Conservation (phyloP, 2,329 filamentous ascomycete species). For the Pseudofabraea citricarpa region DNA sequence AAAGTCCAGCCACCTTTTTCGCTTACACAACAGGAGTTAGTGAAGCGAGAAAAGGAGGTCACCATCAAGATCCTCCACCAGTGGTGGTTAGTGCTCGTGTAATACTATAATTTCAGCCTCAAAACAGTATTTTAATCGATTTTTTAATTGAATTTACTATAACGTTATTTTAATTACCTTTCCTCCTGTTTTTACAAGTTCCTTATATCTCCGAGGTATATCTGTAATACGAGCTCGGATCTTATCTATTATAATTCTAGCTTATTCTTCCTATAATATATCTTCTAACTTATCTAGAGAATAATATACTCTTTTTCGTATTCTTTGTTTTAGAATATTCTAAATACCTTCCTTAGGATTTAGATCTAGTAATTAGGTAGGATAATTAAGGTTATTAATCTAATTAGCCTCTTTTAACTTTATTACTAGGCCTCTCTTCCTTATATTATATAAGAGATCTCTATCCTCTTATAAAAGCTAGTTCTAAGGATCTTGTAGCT, state of each 20-base stretch:
- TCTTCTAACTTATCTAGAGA: slow-evolving; percentile 10
- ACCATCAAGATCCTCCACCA: too few species aligned
- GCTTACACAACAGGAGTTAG: too few species aligned
- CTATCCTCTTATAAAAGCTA: neutral
- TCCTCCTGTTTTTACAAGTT: neutral
- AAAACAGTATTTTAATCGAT: too few species aligned
- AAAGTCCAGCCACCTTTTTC: too few species aligned
- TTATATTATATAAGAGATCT: neutral
- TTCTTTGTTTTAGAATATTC: slow-evolving; percentile 10
- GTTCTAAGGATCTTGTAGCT: neutral
- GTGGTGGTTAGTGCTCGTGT: too few species aligned
- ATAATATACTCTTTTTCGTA: slow-evolving; percentile 9
- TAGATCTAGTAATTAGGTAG: neutral
- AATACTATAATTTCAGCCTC: too few species aligned
- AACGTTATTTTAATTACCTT: neutral
- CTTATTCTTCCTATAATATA: slow-evolving; percentile 8
- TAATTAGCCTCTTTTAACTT: neutral
- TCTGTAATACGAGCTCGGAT: neutral
- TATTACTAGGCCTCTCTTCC: neutral
- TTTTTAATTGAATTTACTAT: too few species aligned
- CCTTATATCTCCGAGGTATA: neutral
- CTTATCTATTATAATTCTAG: slow-evolving; percentile 9
- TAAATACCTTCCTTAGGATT: slow-evolving; percentile 6
- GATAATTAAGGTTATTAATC: neutral
- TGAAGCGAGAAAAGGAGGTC: too few species aligned